A percentile compares a stretch with the other conserved stretches of the same genome.
These are phyloP conservation scores for Curvularia sp. DNA, from an alignment of 2,329 filamentous ascomycete genomes.

Conservation along the genomic window DNA sequence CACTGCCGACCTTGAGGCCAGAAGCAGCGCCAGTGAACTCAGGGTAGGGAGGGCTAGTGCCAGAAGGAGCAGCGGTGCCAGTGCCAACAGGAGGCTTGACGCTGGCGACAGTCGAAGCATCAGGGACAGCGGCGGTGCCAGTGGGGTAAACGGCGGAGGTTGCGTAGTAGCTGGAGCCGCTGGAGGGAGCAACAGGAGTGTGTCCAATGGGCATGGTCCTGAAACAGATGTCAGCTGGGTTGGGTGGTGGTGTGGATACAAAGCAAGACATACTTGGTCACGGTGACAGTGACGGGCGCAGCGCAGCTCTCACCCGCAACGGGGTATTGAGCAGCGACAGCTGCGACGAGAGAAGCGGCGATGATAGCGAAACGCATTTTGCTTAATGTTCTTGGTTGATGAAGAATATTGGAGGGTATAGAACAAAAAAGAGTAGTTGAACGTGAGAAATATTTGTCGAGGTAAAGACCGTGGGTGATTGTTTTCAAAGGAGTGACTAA, in stretches of 20 bases:
- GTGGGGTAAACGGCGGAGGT: conserved; percentile 17
- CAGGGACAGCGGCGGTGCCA: conserved; percentile 16
- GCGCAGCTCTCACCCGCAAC: conserved; percentile 32
- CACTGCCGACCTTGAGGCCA: conserved; percentile 38
- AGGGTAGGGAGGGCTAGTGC: conserved; percentile 31
- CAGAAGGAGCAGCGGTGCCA: conserved; percentile 30
- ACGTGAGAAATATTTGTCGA: conserved; percentile 6
- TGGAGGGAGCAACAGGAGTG: conserved; percentile 32
- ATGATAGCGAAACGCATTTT: conserved; percentile 46
- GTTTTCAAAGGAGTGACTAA: conserved; percentile 41
- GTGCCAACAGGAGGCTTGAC: conserved; percentile 9
- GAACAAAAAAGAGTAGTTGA: conserved; percentile 16
- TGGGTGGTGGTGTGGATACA: not conserved
- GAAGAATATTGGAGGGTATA: conserved; percentile 13
- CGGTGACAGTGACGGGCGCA: conserved; percentile 34
- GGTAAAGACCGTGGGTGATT: conserved; percentile 23
- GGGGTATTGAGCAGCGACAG: conserved; percentile 33
- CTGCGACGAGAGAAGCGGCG: conserved; percentile 35
- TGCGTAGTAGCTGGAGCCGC: conserved; percentile 38
- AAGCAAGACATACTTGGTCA: conserved; percentile 37
- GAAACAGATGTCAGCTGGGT: conserved; percentile 10
- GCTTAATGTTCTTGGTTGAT: conserved; percentile 15
- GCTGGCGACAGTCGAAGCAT: conserved; percentile 6
- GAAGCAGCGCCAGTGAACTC: conserved; percentile 46
- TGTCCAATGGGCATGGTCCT: conserved; percentile 25